These are phyloP conservation scores for Ophidiomyces ophidiicola DNA, from an alignment of 2,329 filamentous ascomycete genomes.

Conservation along the genomic window DNA sequence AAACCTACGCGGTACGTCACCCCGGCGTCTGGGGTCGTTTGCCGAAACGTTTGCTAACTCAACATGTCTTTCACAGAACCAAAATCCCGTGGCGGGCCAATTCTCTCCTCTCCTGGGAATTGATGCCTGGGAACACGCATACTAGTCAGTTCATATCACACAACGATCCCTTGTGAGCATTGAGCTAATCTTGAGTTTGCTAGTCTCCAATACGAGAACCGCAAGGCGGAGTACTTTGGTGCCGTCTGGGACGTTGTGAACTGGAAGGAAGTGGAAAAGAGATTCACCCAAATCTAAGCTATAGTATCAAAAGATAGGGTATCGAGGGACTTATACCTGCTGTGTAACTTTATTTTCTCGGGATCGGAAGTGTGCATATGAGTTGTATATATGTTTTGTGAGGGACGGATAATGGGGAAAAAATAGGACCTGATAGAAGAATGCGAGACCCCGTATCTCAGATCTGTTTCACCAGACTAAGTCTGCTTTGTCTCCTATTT, in stretches of 20 bases:
- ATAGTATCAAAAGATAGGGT: too few species aligned
- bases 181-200: slow-evolving; percentile 11
- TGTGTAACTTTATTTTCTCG: too few species aligned
- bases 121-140: slow-evolving; percentile 93
- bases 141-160: slow-evolving; percentile 50
- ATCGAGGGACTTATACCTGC: too few species aligned
- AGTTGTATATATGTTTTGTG: too few species aligned
- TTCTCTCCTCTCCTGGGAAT: slow-evolving; percentile 74
- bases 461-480: too few species aligned
- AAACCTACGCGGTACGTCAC: slow-evolving; percentile 49
- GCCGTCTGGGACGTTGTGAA: slow-evolving; percentile 93
- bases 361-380: too few species aligned
- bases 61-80: slow-evolving; percentile 45
- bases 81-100: slow-evolving; percentile 77
- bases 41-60: background rate
- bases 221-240: slow-evolving; percentile 90
- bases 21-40: background rate
- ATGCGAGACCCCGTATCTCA: too few species aligned
- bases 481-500: too few species aligned
- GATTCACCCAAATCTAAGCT: slow-evolving; percentile 38
- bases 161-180: background rate
- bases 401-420: too few species aligned
- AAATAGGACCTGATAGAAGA: too few species aligned
- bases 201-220: slow-evolving; percentile 84
- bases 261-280: slow-evolving; percentile 79